Evolutionary conservation across 257 asterid genomes (phyloP).

Genomic region (Misopates orontium): DNA sequence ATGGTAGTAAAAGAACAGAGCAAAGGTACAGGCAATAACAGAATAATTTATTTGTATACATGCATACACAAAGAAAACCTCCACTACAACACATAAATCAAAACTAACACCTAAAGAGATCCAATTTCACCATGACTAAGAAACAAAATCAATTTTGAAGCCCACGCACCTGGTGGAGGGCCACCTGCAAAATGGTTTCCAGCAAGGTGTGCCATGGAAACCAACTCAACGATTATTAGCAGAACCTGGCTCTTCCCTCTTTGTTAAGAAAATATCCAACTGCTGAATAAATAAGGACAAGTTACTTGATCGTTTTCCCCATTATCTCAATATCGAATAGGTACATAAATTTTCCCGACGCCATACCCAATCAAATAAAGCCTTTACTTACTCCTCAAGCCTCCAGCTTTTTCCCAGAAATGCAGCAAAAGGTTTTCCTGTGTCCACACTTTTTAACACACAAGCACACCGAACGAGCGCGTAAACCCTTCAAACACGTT

Average conservation of each 20-base stretch:
- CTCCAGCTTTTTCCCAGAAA: slow-evolving; percentile 31
- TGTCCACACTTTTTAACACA: slow-evolving; percentile 29
- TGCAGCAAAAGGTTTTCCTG: slow-evolving; percentile 30
- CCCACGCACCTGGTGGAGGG: slow-evolving; percentile 54
- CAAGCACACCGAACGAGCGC: slow-evolving; percentile 30
- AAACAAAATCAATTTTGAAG: slow-evolving; percentile 12
- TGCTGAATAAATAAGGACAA: slow-evolving; percentile 24
- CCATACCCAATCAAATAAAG: slow-evolving; percentile 27
- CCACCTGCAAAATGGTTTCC: slow-evolving; percentile 57
- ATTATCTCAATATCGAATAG: slow-evolving; percentile 4
- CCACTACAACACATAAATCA: slow-evolving; percentile 9
- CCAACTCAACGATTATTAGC: slow-evolving; percentile 28
- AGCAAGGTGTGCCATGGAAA: slow-evolving; percentile 62
- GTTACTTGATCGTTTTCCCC: slow-evolving; percentile 3
- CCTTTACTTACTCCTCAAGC: slow-evolving; percentile 29
- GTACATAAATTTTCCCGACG: neutral
- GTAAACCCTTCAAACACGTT: slow-evolving; percentile 28
- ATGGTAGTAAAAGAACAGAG: slow-evolving; percentile 17
- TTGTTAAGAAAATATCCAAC: slow-evolving; percentile 24
- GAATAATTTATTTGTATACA: neutral
- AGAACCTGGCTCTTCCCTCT: slow-evolving; percentile 23
- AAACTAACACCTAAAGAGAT: neutral
- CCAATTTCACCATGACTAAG: slow-evolving; percentile 18
- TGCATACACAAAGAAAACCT: neutral
- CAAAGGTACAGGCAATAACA: neutral